Evolutionary conservation across 108 stramenopile genomes (phyloP), one percentile per base, ranked within the genome.

Genomic region (Cyclostephanos tholiformis): DNA sequence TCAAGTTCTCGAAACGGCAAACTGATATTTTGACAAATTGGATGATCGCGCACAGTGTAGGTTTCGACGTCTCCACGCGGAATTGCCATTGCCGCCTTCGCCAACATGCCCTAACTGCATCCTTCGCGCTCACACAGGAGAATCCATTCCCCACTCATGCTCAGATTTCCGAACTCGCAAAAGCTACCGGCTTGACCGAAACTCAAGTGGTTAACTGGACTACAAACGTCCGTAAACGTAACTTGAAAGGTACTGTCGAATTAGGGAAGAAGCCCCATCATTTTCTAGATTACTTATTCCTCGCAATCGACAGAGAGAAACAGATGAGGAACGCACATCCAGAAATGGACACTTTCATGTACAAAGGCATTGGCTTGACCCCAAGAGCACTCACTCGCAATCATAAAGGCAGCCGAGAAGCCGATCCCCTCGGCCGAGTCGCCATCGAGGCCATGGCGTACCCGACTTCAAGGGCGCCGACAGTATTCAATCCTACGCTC

Each of bases 41-140:
- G 88, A 87, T 89, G 86, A 77, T 86, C 46, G 76, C 77, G 46
- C 74, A 89, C 67, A n/a, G n/a, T n/a, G n/a, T n/a, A n/a, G n/a
- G n/a, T n/a, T n/a, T n/a, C n/a, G n/a, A n/a, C n/a, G n/a, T n/a
- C n/a, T n/a, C n/a, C n/a, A n/a, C n/a, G n/a, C n/a, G n/a, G n/a
- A n/a, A n/a, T n/a, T n/a, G n/a, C n/a, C n/a, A n/a, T n/a, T n/a
- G n/a, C n/a, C n/a, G n/a, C n/a, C n/a, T n/a, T n/a, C n/a, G n/a
- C n/a, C n/a, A n/a, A n/a, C n/a, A n/a, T n/a, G n/a, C n/a, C n/a
- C n/a, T n/a, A n/a, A n/a, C n/a, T n/a, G n/a, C n/a, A n/a, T n/a
- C n/a, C n/a, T n/a, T n/a, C n/a, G n/a, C n/a, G n/a, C n/a, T n/a
- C n/a, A n/a, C n/a, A n/a, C 67, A 64, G 63, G 65, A 75, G 19